These are phyloP conservation scores for Acanthamoeba polyphaga DNA, from an alignment of 208 protist species.

Conservation along the genomic window DNA sequence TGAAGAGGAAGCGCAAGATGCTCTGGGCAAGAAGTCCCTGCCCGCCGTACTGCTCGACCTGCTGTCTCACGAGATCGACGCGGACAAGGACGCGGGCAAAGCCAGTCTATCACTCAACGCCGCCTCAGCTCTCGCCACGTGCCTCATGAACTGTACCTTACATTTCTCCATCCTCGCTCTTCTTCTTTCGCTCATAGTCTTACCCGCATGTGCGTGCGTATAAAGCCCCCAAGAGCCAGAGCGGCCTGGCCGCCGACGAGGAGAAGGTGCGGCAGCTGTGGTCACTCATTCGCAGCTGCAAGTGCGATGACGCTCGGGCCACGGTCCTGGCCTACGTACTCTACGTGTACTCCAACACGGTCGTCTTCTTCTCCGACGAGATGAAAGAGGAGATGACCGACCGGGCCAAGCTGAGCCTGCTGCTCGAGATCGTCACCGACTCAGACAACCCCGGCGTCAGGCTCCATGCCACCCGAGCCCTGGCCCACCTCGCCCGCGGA, in stretches of 20 bases:
- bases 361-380: not conserved
- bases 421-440: slow-evolving; percentile 18
- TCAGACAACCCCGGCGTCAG: not conserved
- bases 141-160: not conserved
- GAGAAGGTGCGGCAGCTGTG: not conserved
- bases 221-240: not conserved
- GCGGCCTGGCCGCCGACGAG: not conserved
- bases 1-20: not conserved
- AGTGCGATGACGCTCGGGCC: not conserved
- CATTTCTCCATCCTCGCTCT: not conserved
- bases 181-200: not conserved
- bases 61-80: not conserved
- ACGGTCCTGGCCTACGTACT: not conserved
- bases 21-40: not conserved
- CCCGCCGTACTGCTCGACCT: not conserved
- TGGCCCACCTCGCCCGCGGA: not conserved
- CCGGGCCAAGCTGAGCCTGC: not conserved
- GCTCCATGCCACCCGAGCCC: not conserved
- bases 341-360: not conserved
- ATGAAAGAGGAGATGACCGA: not conserved
- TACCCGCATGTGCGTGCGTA: not conserved
- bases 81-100: not conserved
- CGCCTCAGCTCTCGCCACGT: not conserved
- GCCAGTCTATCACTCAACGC: not conserved
- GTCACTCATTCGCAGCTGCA: not conserved